Percentiles rank a stretch among this genome's conserved stretches.
Evolutionary conservation across 176 grass and related monocot species (phyloP).

Genomic region (Alopecurus myosuroides): DNA sequence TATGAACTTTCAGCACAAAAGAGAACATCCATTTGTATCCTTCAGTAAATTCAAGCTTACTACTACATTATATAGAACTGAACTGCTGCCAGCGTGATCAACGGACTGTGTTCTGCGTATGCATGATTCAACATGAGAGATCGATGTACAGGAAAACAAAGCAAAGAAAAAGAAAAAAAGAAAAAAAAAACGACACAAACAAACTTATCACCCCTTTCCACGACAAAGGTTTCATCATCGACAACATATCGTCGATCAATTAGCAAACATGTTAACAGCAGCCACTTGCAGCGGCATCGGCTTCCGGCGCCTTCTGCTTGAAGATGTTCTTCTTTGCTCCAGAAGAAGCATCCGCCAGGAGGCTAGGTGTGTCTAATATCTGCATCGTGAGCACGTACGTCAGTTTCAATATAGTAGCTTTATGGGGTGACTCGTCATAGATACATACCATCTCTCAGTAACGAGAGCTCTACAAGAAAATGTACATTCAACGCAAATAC

Average conservation of each 20-base stretch:
- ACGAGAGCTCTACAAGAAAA: neutral
- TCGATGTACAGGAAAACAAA: slow-evolving; percentile 19
- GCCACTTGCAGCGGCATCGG: slow-evolving; percentile 54
- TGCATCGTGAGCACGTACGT: neutral
- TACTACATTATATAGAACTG: slow-evolving; percentile 11
- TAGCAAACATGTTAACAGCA: slow-evolving; percentile 54
- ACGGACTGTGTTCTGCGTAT: neutral
- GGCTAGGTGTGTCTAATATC: slow-evolving; percentile 93
- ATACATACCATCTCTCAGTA: neutral
- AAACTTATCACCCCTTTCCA: slow-evolving; percentile 9
- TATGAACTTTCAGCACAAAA: neutral
- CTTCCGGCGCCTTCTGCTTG: slow-evolving; percentile 77
- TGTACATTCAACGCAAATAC: neutral
- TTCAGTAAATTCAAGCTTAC: neutral
- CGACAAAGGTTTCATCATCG: neutral
- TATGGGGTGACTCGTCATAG: neutral
- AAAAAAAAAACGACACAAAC: slow-evolving; percentile 4
- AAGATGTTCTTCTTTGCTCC: slow-evolving; percentile 91
- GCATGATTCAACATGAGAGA: neutral
- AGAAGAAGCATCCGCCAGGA: slow-evolving; percentile 67
- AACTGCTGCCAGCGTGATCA: neutral
- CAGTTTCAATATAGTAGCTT: neutral
- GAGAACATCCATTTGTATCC: neutral
- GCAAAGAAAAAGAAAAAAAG: slow-evolving; percentile 19
- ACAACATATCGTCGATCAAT: neutral